Conservation (phyloP, 257 asterid genomes). For the Ajuga chamaepitys region DNA sequence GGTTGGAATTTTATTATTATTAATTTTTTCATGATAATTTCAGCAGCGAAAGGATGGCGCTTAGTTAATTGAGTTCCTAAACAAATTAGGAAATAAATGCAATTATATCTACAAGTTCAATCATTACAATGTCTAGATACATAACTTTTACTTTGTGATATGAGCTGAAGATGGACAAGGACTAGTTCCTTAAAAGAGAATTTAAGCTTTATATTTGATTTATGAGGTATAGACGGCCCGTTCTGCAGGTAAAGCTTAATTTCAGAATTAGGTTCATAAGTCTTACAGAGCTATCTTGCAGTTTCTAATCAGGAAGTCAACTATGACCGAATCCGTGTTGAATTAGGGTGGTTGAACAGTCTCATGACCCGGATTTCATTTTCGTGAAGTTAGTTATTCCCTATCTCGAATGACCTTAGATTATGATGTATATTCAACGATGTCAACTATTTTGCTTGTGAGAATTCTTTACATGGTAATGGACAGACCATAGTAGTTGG, state of each 20-base stretch:
- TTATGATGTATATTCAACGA: constrained; percentile 1
- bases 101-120: not conserved
- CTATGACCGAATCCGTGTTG: constrained; percentile 17
- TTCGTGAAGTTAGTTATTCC: not conserved
- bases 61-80: not conserved
- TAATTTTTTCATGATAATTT: not conserved
- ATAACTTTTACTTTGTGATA: not conserved
- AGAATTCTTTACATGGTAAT: constrained; percentile 5
- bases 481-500: not conserved
- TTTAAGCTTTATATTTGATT: not conserved
- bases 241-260: constrained; percentile 1
- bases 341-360: constrained; percentile 29
- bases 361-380: constrained; percentile 8
- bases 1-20: not conserved
- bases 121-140: not conserved
- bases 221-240: no score
- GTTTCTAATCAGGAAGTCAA: constrained; percentile 21
- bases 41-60: not conserved
- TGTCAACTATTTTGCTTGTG: constrained; percentile 5
- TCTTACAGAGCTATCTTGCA: constrained; percentile 12
- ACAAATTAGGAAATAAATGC: not conserved
- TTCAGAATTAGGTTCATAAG: not conserved
- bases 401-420: not conserved
- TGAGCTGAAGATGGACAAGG: not conserved
- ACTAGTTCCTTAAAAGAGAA: not conserved